Evolutionary conservation across 2,329 filamentous ascomycete genomes (phyloP), one percentile per base, ranked within the genome.

Genomic region (Claviceps sp.): DNA sequence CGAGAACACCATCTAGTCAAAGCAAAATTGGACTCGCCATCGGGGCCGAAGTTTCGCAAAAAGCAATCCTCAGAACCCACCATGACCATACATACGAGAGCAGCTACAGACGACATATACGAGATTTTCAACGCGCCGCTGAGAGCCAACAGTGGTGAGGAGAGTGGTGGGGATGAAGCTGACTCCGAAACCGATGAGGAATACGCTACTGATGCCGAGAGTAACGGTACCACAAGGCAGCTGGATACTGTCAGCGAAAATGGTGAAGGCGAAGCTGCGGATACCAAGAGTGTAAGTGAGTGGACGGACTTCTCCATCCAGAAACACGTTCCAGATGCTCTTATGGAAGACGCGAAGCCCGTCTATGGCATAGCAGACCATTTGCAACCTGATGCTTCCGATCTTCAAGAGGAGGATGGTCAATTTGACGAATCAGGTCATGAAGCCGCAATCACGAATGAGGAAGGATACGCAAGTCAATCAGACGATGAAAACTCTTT

Each of bases 61-160:
- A 93, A 86, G 65, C 83, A 82, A 59, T 58, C 68, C 2, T 72
- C 77, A 49, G 91, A 97, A 67, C 87, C 90, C n/a, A 98, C 93
- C 1, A 96, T 98, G 90, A 98, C 93, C 0, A 80, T 98, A 58
- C 89, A 97, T 63, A 98, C 93, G 13, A 87, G 81, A 60, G 91
- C 93, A 57, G 93, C 93, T 4, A 96, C 91, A 56, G 90, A 97
- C 60, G 93, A 98, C 60, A 96, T 98, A 50, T 97, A 97, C 62
- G 89, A 89, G 53, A 88, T 98, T 47, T 98, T 97, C 70, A 97
- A 93, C 62, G 87, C 93, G 53, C 91, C 93, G 1, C 50, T 64
- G 58, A 55, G 62, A 57, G 16, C 62, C 49, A 52, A 53, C 47
- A 60, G 64, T 2, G 63, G 59, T 1, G 70, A 72, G 7, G 70